Conservation (phyloP, 208 protist genomes). For the Acanthamoeba royreba region DNA sequence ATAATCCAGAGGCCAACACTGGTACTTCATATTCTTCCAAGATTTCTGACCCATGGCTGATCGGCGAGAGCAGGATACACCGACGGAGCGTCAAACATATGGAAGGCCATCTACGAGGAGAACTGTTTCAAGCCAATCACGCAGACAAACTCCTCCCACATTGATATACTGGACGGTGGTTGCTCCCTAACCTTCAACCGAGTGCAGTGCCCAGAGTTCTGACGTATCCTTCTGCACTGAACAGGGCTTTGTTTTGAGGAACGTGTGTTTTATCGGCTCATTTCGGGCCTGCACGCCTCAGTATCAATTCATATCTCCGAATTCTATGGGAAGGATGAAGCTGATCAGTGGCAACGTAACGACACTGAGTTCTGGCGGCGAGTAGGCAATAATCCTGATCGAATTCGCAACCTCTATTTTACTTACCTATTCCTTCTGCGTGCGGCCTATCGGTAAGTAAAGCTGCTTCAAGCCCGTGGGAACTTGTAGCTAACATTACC, state of each 20-base stretch:
- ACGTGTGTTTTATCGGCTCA: constrained; percentile 69
- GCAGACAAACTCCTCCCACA: background rate
- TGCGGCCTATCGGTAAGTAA: background rate
- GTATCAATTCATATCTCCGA: constrained; percentile 70
- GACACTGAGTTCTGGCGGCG: constrained; percentile 34
- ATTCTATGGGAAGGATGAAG: constrained; percentile 53
- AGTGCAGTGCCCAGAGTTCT: background rate
- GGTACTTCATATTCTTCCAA: too few species aligned
- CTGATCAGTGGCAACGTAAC: constrained; percentile 52
- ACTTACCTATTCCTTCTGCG: constrained; percentile 69
- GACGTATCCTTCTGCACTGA: too few species aligned
- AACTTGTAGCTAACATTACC: too few species aligned
- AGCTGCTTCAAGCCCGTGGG: too few species aligned
- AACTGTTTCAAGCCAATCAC: constrained; percentile 44
- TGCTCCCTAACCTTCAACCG: background rate
- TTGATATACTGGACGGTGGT: background rate
- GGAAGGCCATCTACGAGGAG: constrained; percentile 54
- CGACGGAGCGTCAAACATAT: constrained; percentile 32
- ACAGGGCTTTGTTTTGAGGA: constrained; percentile 72
- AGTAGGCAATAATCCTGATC: constrained; percentile 58
- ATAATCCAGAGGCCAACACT: constrained; percentile 66
- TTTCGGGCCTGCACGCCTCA: constrained; percentile 71
- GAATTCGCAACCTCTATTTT: constrained; percentile 73
- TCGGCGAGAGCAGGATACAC: too few species aligned
- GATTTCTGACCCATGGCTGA: too few species aligned